A percentile compares a stretch with the other conserved stretches of the same genome.
These are phyloP conservation scores for Circinella umbellata DNA, from an alignment of 371 early-diverging fungal species.

Conservation along the genomic window DNA sequence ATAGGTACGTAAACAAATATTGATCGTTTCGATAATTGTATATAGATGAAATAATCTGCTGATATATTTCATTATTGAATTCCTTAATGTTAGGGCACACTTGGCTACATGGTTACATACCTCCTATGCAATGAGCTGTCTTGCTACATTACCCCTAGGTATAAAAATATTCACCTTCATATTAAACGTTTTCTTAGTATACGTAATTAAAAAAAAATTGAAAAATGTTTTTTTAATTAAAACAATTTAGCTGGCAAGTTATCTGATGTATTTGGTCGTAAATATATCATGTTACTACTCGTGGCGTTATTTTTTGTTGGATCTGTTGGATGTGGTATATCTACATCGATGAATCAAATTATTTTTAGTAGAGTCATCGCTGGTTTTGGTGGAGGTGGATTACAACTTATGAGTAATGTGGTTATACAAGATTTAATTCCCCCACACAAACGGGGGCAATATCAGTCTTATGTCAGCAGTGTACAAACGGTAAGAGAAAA, in stretches of 20 bases:
- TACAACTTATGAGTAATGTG: constrained; percentile 26
- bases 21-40: too few species aligned
- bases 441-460: constrained; percentile 33
- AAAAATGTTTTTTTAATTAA: too few species aligned
- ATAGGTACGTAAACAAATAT: constrained; percentile 36
- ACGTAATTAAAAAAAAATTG: not conserved
- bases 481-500: constrained; percentile 28
- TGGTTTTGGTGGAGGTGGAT: constrained; percentile 80
- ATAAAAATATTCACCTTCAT: not conserved
- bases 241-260: constrained; percentile 12
- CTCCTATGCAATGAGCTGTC: constrained; percentile 6
- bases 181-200: not conserved
- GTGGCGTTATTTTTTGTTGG: constrained; percentile 12
- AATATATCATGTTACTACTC: constrained; percentile 6
- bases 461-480: constrained; percentile 41
- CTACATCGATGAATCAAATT: constrained; percentile 61
- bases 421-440: constrained; percentile 35
- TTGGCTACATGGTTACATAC: constrained; percentile 13
- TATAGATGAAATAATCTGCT: not conserved
- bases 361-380: constrained; percentile 77
- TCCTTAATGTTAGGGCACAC: constrained; percentile 4
- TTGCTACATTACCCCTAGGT: constrained; percentile 13
- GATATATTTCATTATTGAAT: not conserved
- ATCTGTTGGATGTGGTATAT: constrained; percentile 59
- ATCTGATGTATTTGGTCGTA: constrained; percentile 17